phyloP scores from a whole-genome alignment of 116 monocot species.

The Phalaenopsis hybrid region DNA sequence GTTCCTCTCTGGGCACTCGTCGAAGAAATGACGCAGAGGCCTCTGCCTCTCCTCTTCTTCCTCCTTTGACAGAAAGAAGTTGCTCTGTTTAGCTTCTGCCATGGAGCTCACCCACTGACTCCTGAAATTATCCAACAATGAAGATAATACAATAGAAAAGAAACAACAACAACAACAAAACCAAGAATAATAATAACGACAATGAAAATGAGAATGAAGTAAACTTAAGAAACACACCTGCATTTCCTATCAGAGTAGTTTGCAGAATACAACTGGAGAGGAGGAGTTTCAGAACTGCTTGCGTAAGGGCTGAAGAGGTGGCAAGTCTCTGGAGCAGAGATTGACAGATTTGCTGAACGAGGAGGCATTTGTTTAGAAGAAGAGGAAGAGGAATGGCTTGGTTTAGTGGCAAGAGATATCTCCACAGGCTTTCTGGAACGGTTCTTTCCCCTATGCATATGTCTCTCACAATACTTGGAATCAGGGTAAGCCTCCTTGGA shows the following conservation, averaged over 20 bases:
- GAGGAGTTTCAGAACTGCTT: background rate
- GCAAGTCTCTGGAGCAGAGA: slow-evolving; percentile 7
- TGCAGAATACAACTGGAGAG: slow-evolving; percentile 15
- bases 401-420: slow-evolving; percentile 39
- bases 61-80: slow-evolving; percentile 5
- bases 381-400: slow-evolving; percentile 8
- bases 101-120: slow-evolving; percentile 21
- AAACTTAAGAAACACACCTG: slow-evolving; percentile 15
- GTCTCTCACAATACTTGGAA: slow-evolving; percentile 97
- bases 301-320: slow-evolving; percentile 14
- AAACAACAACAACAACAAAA: background rate
- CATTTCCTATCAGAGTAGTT: background rate
- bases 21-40: slow-evolving; percentile 55
- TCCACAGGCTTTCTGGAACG: slow-evolving; percentile 99
- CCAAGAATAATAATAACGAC: background rate
- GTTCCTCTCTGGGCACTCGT: slow-evolving; percentile 56
- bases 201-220: slow-evolving; percentile 17
- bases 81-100: slow-evolving; percentile 29
- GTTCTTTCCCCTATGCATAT: slow-evolving; percentile 99
- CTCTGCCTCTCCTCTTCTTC: slow-evolving; percentile 32
- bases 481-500: slow-evolving; percentile 94
- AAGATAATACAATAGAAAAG: background rate
- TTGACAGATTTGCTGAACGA: background rate
- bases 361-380: slow-evolving; percentile 18
- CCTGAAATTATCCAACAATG: slow-evolving; percentile 7